Conservation (phyloP, 2,329 filamentous ascomycete genomes). For the Knoxdaviesia capensis region DNA sequence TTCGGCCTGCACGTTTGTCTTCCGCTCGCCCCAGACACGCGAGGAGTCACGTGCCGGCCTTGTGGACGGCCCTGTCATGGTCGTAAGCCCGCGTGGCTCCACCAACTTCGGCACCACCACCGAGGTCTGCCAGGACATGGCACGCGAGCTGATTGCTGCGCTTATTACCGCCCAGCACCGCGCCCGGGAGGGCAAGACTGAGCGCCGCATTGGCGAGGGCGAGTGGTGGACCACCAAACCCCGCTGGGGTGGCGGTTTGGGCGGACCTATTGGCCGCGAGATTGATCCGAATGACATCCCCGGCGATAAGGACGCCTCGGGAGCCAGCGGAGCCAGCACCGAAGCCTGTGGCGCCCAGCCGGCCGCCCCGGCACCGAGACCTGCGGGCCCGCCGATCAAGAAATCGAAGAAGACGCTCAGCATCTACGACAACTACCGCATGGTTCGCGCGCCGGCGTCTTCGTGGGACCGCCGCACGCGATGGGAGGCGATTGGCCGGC, state of each 20-base stretch:
- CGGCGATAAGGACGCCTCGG: conserved; percentile 23
- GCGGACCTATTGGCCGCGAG: conserved; percentile 42
- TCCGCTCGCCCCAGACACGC: conserved; percentile 37
- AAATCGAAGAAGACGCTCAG: conserved; percentile 32
- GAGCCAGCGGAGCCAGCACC: conserved; percentile 8
- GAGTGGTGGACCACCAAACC: conserved; percentile 41
- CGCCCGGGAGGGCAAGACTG: conserved; percentile 32
- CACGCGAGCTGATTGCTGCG: conserved; percentile 37
- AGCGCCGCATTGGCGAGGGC: conserved; percentile 34
- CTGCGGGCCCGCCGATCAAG: conserved; percentile 13
- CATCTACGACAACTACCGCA: conserved; percentile 44
- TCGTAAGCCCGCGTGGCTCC: conserved; percentile 34
- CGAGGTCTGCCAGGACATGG: conserved; percentile 42
- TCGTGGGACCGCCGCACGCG: conserved; percentile 40
- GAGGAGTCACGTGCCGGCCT: conserved; percentile 37
- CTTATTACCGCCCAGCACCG: conserved; percentile 45
- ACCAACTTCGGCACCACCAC: conserved; percentile 29
- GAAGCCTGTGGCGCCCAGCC: conserved; percentile 2
- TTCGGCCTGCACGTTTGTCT: conserved; percentile 38
- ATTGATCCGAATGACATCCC: conserved; percentile 25
- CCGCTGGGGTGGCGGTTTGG: conserved; percentile 42
- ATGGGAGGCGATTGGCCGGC: conserved; percentile 35
- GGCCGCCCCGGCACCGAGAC: conserved; percentile 7
- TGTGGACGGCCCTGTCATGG: conserved; percentile 40
- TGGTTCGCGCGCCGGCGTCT: conserved; percentile 33